Evolutionary conservation across 179 eudicot species (phyloP), one percentile per base, ranked within the genome.

Genomic region (Silene coronaria): DNA sequence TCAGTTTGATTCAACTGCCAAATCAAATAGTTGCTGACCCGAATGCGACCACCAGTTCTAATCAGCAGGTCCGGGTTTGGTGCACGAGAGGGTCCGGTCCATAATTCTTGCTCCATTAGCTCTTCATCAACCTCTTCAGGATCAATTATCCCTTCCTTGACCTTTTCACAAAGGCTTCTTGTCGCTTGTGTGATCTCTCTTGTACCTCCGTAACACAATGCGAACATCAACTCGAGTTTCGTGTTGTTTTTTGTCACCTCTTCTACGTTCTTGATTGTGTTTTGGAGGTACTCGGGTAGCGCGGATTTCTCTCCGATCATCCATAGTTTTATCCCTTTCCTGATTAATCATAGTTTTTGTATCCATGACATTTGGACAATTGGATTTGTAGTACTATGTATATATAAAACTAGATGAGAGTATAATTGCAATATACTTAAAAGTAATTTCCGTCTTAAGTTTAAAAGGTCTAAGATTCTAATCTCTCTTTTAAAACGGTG

Each of bases 151-250:
- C 73, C 73, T 22, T 23, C 59, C 24, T 70, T 70, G 0, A 70
- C 73, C 22, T 46, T 70, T 30, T 45, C 9, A 57, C 59, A 45
- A 13, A 70, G 48, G n/a, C 5, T 45, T 46, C 17, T 70, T 7
- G 73, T 46, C 2, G 73, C 73, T 24, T 45, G n/a, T 0, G 6
- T 36, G 6, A 70, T 70, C 24, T 67, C 71, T 19, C 28, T 22
- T 36, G 71, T 67, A 36, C 71, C 71, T n/a, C 71, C 71, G 8
- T 67, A 67, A 21, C 71, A 67, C 42, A 67, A 36, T 21, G 71
- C 71, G 4, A 67, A 67, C 71, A 67, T 67, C 53, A 42, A 38
- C 71, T 67, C 71, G 2, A 67, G 55, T 12, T 67, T 67, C 1
- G 71, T 36, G 24, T 67, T 67, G 53, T 67, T 19, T 67, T 42